These are phyloP conservation scores for Saraca asoca DNA, from an alignment of 331 rosid genomes.

Conservation along the genomic window DNA sequence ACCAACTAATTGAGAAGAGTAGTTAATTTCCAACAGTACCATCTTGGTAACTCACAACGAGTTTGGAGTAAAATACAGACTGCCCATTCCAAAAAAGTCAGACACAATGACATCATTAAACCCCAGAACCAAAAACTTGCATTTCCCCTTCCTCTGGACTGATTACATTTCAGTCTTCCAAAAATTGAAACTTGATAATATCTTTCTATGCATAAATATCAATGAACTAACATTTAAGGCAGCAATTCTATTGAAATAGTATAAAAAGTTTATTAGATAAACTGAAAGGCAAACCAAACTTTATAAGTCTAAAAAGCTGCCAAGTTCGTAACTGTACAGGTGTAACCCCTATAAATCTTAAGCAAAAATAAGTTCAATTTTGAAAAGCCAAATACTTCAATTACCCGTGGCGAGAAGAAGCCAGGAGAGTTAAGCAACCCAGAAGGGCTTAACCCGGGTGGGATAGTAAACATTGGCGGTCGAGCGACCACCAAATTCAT, in stretches of 20 bases:
- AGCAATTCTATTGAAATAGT: no score
- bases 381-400: not conserved
- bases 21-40: conserved; percentile 14
- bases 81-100: no score
- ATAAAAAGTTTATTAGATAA: no score
- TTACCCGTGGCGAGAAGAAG: conserved; percentile 86
- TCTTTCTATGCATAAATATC: not conserved
- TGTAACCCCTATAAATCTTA: not conserved
- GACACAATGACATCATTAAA: conserved; percentile 10
- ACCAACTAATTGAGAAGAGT: not conserved
- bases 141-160: no score
- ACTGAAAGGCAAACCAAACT: no score
- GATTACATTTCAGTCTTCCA: not conserved
- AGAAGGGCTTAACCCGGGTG: conserved; percentile 87
- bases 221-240: conserved; percentile 1
- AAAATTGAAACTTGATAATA: conserved; percentile 14
- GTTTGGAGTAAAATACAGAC: no score
- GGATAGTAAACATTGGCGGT: conserved; percentile 72
- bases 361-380: not conserved
- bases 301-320: no score
- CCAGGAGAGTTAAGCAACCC: conserved; percentile 91
- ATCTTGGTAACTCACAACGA: not conserved
- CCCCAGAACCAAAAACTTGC: not conserved
- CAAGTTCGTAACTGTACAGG: not conserved
- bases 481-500: conserved; percentile 76